Evolutionary conservation across 495 filamentous ascomycete species (phyloP).

Genomic region (Aspergillus sclerotioniger): DNA sequence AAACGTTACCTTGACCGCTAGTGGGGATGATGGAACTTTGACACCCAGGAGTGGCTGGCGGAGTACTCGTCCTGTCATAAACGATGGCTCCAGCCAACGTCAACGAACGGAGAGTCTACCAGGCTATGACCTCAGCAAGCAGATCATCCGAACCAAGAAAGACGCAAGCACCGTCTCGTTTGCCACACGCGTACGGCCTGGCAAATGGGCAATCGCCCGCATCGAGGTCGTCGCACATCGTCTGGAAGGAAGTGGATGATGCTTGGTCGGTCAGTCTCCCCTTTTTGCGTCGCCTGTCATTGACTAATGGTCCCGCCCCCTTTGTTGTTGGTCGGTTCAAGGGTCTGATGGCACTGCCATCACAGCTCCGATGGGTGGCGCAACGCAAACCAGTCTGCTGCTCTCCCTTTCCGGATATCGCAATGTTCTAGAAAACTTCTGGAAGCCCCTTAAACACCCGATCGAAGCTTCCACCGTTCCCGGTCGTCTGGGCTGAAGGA

Average conservation of each 20-base stretch:
- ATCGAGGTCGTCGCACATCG: neutral
- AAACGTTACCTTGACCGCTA: neutral
- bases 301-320: neutral
- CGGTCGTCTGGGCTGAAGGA: slow-evolving; percentile 2
- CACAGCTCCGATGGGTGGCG: slow-evolving; percentile 5
- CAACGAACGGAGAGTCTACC: neutral
- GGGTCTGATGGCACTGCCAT: neutral
- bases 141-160: slow-evolving; percentile 1
- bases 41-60: neutral
- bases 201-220: neutral
- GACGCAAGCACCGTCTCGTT: neutral
- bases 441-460: slow-evolving; percentile 22
- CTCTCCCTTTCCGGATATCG: neutral
- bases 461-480: slow-evolving; percentile 23
- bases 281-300: neutral
- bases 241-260: neutral
- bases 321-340: neutral
- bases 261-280: neutral
- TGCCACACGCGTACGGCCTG: neutral
- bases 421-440: slow-evolving; percentile 33
- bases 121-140: slow-evolving; percentile 4
- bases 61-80: neutral
- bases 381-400: neutral
- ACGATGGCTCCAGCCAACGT: neutral
- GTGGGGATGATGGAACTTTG: neutral